Base-by-base conservation (phyloP, 2,329 filamentous ascomycete species). In the Cytospora leucostoma region DNA sequence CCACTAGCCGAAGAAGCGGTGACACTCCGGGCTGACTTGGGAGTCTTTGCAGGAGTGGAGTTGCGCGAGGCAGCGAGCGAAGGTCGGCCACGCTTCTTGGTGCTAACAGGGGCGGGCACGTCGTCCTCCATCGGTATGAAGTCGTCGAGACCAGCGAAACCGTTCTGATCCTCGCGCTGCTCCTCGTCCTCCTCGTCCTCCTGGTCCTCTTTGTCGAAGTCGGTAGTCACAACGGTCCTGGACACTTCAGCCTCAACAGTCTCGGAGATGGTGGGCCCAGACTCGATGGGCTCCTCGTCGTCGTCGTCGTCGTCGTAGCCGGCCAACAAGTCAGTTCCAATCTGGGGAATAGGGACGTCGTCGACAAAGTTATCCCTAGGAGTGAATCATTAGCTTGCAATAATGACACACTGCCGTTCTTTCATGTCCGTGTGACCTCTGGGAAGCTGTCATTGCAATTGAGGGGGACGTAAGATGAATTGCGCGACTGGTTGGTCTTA, bases 51-150 rank as follows among this genome's bases (percentile, higher is more conserved):
- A 3, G 65, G 58, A 1, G 68, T 68, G 17, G 66, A 19, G 5
- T 51, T 52, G 32, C 61, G 64, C 47, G 64, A 61, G 17, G 55
- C 12, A 13, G 49, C 32, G n/a, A 44, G 59, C 12, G 69, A 68
- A 3, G 70, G 58, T 17, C 69, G 62, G 56, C 69, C 69, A 32
- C 66, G 67, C 65, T 69, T 70, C 60, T 70, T 70, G 12, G 65
- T 21, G 17, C 66, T 61, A 13, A 64, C 11, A 27, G 34, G 67
- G 58, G 32, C 67, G 57, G 11, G 68, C 58, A 50, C 66, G 59
- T n/a, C 65, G 62, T 27, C 59, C n/a, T 51, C 59, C 62, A 64
- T 62, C 21, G 51, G 49, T 17, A 58, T 51, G 40, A 61, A 51
- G 10, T 50, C 21, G 34, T 44, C 61, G 21, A 60, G 49, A 19